Evolutionary conservation across 225 moss, liverwort and hornwort species (phyloP).

Genomic region (Marchantia paleacea): DNA sequence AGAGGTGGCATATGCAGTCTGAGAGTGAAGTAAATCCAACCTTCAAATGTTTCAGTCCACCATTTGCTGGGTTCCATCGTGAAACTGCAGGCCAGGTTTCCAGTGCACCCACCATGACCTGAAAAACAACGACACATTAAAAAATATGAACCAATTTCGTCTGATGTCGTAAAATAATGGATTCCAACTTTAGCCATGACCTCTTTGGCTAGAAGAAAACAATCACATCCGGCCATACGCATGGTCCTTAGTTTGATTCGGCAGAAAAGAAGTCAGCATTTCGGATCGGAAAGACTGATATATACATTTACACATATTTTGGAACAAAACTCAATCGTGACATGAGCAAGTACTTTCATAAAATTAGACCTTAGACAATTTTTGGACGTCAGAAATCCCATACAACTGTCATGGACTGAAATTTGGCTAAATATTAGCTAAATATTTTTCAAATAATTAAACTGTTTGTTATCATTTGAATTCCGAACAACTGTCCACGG

Average conservation of each 20-base stretch:
- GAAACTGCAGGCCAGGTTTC: constrained; percentile 55
- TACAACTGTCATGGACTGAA: not conserved
- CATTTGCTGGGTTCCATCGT: constrained; percentile 61
- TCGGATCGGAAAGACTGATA: no score
- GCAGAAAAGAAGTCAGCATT: no score
- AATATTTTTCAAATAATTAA: no score
- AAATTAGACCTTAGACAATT: not conserved
- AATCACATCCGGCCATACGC: no score
- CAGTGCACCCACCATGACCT: constrained; percentile 50
- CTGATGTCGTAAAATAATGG: no score
- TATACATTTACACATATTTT: no score
- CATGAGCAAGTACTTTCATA: not conserved
- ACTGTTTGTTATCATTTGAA: not conserved
- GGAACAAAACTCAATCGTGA: no score
- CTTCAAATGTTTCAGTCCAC: constrained; percentile 60
- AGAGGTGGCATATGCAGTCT: no score
- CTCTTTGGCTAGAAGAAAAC: no score
- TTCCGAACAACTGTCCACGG: not conserved
- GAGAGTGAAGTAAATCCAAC: not conserved
- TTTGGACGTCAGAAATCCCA: not conserved
- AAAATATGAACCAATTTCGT: no score
- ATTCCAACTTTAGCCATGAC: no score
- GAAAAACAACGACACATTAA: not conserved
- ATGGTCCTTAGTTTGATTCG: no score
- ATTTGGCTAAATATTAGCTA: not conserved